Percentiles rank a stretch among this genome's conserved stretches.
Conservation (phyloP, 1,284 basidiomycete genomes). For the Ustilago loliicola region DNA sequence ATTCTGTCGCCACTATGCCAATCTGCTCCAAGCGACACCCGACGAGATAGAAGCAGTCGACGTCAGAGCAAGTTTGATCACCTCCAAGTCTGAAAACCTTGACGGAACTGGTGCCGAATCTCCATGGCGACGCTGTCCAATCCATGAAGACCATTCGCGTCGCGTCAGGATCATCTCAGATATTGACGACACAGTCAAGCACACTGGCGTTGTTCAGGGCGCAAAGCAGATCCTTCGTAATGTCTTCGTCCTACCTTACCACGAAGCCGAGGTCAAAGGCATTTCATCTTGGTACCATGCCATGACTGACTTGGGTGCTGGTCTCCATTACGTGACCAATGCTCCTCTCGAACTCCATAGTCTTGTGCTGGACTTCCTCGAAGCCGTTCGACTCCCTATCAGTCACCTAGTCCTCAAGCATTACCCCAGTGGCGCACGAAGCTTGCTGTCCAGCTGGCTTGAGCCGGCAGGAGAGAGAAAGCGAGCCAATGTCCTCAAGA, state of each 20-base stretch:
- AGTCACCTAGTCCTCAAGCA: slow-evolving; percentile 72
- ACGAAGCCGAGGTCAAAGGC: slow-evolving; percentile 83
- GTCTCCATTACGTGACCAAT: slow-evolving; percentile 78
- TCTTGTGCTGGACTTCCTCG: slow-evolving; percentile 84
- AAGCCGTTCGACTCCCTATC: slow-evolving; percentile 77
- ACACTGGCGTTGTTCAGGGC: slow-evolving; percentile 70
- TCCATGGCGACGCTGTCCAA: slow-evolving; percentile 36
- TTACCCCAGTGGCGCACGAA: slow-evolving; percentile 51
- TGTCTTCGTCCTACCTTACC: slow-evolving; percentile 74
- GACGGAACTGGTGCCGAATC: slow-evolving; percentile 14
- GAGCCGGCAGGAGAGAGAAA: slow-evolving; percentile 63
- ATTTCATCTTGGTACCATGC: slow-evolving; percentile 77
- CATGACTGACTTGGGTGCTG: slow-evolving; percentile 36
- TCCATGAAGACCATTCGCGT: slow-evolving; percentile 44
- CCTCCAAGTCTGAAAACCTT: not conserved
- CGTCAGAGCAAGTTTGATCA: slow-evolving; percentile 33
- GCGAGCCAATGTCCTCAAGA: slow-evolving; percentile 45
- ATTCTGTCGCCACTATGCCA: slow-evolving; percentile 41
- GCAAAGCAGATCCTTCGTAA: slow-evolving; percentile 71
- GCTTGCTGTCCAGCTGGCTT: slow-evolving; percentile 57
- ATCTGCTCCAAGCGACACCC: slow-evolving; percentile 15
- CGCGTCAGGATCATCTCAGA: slow-evolving; percentile 81
- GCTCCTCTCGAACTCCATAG: slow-evolving; percentile 86
- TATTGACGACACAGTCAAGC: slow-evolving; percentile 93
- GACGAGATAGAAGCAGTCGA: slow-evolving; percentile 45